These are phyloP conservation scores for Mortierella sp. DNA, from an alignment of 371 early-diverging fungal genomes.

Conservation along the genomic window DNA sequence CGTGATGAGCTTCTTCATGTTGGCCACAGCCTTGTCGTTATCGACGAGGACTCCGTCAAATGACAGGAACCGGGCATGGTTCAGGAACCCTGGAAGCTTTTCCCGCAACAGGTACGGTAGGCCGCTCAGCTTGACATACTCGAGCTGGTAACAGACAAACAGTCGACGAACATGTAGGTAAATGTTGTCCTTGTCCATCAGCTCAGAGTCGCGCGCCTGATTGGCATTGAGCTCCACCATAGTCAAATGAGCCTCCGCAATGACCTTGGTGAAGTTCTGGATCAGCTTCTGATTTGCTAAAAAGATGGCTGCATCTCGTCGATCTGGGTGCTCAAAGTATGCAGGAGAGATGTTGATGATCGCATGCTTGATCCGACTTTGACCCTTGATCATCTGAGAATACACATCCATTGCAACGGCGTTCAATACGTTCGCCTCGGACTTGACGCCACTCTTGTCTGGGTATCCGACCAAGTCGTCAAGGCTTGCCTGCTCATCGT, in stretches of 20 bases:
- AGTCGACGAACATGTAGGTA: constrained; percentile 41
- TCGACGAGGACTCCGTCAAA: constrained; percentile 48
- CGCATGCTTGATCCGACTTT: constrained; percentile 25
- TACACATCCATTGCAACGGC: constrained; percentile 33
- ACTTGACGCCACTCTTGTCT: constrained; percentile 35
- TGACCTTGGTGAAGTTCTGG: constrained; percentile 20
- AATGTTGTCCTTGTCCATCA: constrained; percentile 49
- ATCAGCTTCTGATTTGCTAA: constrained; percentile 32
- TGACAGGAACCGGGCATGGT: constrained; percentile 27
- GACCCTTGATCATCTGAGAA: constrained; percentile 26
- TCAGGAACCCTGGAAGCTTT: constrained; percentile 34
- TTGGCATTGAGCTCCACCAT: constrained; percentile 43
- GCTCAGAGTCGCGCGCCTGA: constrained; percentile 35
- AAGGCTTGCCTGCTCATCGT: constrained; percentile 36
- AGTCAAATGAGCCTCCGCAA: constrained; percentile 39
- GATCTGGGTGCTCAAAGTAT: constrained; percentile 39
- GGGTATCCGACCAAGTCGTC: constrained; percentile 39
- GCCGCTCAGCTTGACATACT: constrained; percentile 34
- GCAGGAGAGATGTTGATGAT: constrained; percentile 26
- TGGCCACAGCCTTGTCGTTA: constrained; percentile 45
- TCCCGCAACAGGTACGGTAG: constrained; percentile 40
- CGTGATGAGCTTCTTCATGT: constrained; percentile 48
- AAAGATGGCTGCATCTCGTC: constrained; percentile 21
- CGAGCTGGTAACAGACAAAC: constrained; percentile 36
- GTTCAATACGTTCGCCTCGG: constrained; percentile 31